phyloP scores from a whole-genome alignment of 1,284 basidiomycete species.

The Paramarasmius palmivorus region DNA sequence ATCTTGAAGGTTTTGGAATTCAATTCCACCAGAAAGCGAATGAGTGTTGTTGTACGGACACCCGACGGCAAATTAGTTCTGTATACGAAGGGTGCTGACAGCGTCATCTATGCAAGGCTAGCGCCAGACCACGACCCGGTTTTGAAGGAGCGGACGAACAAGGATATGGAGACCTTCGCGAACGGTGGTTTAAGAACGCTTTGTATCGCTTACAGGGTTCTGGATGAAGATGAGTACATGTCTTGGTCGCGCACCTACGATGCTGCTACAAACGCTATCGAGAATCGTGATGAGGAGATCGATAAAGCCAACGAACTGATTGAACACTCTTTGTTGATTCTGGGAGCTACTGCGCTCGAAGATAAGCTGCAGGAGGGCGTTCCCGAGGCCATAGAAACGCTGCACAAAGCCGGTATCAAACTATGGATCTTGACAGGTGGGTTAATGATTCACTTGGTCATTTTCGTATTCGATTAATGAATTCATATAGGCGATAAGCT shows the following conservation, averaged over 20 bases:
- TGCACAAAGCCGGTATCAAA: conserved; percentile 95
- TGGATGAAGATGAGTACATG: conserved; percentile 84
- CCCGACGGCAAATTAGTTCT: conserved; percentile 82
- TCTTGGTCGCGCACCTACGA: conserved; percentile 85
- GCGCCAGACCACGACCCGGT: conserved; percentile 70
- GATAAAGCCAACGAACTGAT: conserved; percentile 86
- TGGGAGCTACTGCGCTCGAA: conserved; percentile 95
- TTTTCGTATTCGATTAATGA: not conserved
- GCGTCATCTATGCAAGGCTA: conserved; percentile 89
- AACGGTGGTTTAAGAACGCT: conserved; percentile 92
- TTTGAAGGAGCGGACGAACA: conserved; percentile 77
- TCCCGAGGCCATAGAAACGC: conserved; percentile 90
- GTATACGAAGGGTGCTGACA: conserved; percentile 97
- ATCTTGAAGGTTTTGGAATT: conserved; percentile 88
- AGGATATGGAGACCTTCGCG: conserved; percentile 92
- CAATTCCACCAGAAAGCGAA: conserved; percentile 90
- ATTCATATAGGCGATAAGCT: conserved; percentile 80
- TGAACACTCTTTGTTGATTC: conserved; percentile 79
- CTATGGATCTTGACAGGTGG: conserved; percentile 91
- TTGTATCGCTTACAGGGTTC: conserved; percentile 82
- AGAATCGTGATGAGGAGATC: conserved; percentile 87
- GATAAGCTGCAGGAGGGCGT: conserved; percentile 98
- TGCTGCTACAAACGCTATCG: conserved; percentile 72
- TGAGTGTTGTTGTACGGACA: conserved; percentile 87
- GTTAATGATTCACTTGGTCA: conserved; percentile 21